phyloP scores from a whole-genome alignment of 2,329 filamentous ascomycete species.

The Cryphonectria naterciae region DNA sequence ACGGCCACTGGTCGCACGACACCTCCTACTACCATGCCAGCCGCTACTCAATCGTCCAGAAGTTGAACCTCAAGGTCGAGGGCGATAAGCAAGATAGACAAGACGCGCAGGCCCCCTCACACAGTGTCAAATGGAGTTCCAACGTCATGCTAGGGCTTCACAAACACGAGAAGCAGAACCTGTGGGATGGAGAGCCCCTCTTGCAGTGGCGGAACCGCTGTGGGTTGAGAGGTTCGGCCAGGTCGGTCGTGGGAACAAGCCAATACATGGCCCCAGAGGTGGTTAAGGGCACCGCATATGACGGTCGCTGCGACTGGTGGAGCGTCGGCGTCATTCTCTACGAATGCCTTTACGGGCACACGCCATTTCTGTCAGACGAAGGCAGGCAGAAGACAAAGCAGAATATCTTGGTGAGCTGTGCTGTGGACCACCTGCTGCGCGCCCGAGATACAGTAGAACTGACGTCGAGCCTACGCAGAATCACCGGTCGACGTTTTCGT shows the following conservation, averaged over 20 bases:
- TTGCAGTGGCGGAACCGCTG: conserved; percentile 72
- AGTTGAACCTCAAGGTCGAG: conserved; percentile 71
- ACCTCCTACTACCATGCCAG: conserved; percentile 84
- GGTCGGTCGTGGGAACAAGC: conserved; percentile 90
- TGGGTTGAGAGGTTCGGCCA: conserved; percentile 73
- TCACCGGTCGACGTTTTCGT: conserved; percentile 70
- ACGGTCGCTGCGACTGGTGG: conserved; percentile 96
- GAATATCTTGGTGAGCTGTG: conserved; percentile 71
- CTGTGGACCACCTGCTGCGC: background rate
- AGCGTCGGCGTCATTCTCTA: conserved; percentile 93
- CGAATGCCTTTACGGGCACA: conserved; percentile 91
- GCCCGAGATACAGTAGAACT: background rate
- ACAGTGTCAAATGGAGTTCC: conserved; percentile 45
- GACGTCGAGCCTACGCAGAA: conserved; percentile 40
- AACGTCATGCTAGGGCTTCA: conserved; percentile 45
- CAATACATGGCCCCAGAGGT: conserved; percentile 99
- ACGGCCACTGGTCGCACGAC: conserved; percentile 93
- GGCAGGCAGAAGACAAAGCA: conserved; percentile 79
- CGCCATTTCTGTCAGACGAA: conserved; percentile 84
- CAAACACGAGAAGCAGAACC: conserved; percentile 43
- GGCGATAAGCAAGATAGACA: conserved; percentile 74
- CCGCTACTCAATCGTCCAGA: conserved; percentile 77
- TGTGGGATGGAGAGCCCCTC: conserved; percentile 51
- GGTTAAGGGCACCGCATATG: conserved; percentile 78
- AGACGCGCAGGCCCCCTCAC: conserved; percentile 47